Evolutionary conservation across 2,329 filamentous ascomycete genomes (phyloP).

Genomic region (Apiospora kogelbergensis): DNA sequence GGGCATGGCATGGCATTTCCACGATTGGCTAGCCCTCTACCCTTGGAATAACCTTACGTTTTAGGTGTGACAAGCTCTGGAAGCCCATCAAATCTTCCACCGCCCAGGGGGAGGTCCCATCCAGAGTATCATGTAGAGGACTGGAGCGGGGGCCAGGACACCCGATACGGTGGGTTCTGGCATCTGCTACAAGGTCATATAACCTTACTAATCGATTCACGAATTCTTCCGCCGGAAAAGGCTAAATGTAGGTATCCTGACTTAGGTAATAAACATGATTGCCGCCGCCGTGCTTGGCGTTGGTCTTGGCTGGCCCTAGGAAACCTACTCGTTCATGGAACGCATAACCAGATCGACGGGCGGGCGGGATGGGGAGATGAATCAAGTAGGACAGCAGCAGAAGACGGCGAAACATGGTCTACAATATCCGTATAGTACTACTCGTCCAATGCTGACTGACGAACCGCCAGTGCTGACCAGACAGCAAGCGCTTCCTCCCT

Average conservation of each 20-base stretch:
- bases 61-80: not conserved
- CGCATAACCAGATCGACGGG: not conserved
- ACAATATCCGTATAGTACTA: not conserved
- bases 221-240: not conserved
- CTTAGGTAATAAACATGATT: not conserved
- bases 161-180: not conserved
- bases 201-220: not conserved
- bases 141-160: not conserved
- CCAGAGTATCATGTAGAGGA: not conserved
- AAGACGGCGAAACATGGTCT: not conserved
- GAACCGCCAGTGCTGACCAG: not conserved
- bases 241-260: not conserved
- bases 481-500: too few species aligned
- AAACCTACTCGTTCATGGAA: not conserved
- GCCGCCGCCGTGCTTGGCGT: not conserved
- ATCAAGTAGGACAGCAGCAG: not conserved
- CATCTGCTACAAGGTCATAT: not conserved
- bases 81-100: not conserved
- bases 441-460: not conserved
- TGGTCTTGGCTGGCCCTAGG: not conserved
- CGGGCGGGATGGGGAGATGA: not conserved
- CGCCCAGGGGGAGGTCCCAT: not conserved
- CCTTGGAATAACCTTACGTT: conserved; percentile 1
- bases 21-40: not conserved
- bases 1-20: not conserved